Evolutionary conservation across 331 rosid genomes (phyloP).

Genomic region (Pyrus hybrid): DNA sequence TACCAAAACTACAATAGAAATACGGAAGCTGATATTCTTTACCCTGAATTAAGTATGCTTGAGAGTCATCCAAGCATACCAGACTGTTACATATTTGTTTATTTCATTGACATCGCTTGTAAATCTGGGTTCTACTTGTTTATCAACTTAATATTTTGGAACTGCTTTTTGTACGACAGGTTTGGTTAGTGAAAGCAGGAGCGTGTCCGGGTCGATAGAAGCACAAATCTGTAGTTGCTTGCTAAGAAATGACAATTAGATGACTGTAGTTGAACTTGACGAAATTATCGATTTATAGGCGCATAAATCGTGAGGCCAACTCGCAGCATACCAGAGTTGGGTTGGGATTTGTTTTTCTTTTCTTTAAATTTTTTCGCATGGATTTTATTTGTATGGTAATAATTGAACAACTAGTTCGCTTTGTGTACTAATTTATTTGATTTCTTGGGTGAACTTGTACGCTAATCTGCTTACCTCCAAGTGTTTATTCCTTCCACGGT

Average conservation of each 20-base stretch:
- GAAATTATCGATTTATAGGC: neutral
- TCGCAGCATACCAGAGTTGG: neutral
- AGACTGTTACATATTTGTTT: neutral
- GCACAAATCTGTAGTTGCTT: conserved; percentile 18
- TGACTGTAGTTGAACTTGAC: neutral
- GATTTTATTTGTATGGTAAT: neutral
- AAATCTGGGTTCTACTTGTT: neutral
- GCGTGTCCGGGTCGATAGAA: conserved; percentile 6
- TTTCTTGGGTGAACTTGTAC: neutral
- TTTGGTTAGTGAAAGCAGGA: conserved; percentile 2
- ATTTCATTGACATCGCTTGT: neutral
- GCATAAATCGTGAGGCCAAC: neutral
- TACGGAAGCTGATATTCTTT: neutral
- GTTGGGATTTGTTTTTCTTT: neutral
- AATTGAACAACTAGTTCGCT: neutral
- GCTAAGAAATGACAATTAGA: neutral
- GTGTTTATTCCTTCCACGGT: no score
- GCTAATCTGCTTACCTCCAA: no score
- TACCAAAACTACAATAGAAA: neutral
- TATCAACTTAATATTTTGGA: neutral
- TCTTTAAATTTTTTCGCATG: neutral
- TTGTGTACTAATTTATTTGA: neutral
- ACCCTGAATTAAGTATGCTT: neutral
- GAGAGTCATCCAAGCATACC: neutral
- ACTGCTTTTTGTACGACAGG: conserved; percentile 4